phyloP scores from a whole-genome alignment of 2,329 filamentous ascomycete genomes.

The Leptographium wingfieldii region DNA sequence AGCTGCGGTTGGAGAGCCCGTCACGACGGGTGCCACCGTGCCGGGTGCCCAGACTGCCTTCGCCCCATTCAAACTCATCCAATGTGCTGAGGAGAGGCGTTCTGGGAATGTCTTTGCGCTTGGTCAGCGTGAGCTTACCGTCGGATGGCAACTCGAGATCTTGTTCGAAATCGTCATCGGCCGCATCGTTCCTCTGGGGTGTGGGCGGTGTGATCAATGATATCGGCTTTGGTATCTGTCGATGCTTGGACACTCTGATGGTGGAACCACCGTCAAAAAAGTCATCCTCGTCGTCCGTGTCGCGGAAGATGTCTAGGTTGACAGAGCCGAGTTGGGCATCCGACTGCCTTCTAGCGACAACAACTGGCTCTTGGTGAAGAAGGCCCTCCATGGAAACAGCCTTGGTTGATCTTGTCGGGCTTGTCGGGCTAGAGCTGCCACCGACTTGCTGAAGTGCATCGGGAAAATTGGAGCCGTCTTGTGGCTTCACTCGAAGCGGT shows the following conservation, averaged over 20 bases:
- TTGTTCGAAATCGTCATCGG: constrained; percentile 56
- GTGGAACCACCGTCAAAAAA: constrained; percentile 53
- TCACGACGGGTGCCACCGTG: constrained; percentile 79
- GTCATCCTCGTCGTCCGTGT: constrained; percentile 47
- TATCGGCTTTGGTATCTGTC: constrained; percentile 35
- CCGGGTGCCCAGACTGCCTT: constrained; percentile 82
- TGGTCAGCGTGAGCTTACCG: constrained; percentile 52
- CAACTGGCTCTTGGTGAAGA: constrained; percentile 20
- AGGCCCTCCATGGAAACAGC: constrained; percentile 15
- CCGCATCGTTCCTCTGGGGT: constrained; percentile 30
- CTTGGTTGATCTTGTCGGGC: constrained; percentile 29
- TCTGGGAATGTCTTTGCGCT: constrained; percentile 47
- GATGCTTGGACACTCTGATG: constrained; percentile 53
- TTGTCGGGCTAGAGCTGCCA: constrained; percentile 38
- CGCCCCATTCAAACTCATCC: constrained; percentile 87
- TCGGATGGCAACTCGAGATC: constrained; percentile 61
- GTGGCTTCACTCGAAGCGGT: constrained; percentile 51
- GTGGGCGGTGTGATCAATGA: constrained; percentile 45
- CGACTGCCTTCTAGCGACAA: constrained; percentile 16
- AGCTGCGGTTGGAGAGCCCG: constrained; percentile 68
- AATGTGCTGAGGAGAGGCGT: constrained; percentile 43
- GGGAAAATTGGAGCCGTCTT: constrained; percentile 49
- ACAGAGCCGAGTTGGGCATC: constrained; percentile 25
- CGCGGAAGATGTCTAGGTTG: constrained; percentile 51
- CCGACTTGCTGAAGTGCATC: constrained; percentile 57